Evolutionary conservation across 768 basidiomycete species (phyloP).

Genomic region (Mycena kentingensis): DNA sequence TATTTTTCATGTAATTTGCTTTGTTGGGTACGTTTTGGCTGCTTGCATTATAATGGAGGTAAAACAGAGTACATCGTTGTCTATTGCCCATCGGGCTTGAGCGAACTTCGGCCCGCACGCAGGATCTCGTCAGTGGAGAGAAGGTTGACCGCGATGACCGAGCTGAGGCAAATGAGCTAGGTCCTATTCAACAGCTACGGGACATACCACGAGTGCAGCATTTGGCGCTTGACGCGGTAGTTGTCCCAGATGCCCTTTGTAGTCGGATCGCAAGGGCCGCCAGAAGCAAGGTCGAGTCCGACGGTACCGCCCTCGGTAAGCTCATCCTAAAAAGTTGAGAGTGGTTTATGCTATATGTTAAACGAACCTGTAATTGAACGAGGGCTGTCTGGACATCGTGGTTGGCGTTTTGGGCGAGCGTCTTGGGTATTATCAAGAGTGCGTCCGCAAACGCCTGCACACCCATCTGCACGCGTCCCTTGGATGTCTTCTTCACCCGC

Average conservation of each 20-base stretch:
- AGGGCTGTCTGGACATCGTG: constrained; percentile 96
- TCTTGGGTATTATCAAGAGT: constrained; percentile 92
- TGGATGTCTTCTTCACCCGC: constrained; percentile 79
- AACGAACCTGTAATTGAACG: constrained; percentile 79
- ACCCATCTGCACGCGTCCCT: constrained; percentile 95
- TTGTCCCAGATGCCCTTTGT: constrained; percentile 99
- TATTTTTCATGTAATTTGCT: constrained; percentile 9
- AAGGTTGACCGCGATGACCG: constrained; percentile 93
- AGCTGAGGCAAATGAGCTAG: constrained; percentile 47
- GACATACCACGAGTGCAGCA: constrained; percentile 89
- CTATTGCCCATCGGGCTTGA: constrained; percentile 76
- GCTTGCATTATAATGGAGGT: constrained; percentile 2
- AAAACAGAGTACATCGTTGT: constrained; percentile 4
- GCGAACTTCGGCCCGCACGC: constrained; percentile 82
- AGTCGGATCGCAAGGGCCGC: constrained; percentile 95
- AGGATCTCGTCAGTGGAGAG: constrained; percentile 96
- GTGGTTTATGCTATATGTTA: background rate
- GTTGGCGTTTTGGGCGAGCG: constrained; percentile 92
- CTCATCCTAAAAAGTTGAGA: constrained; percentile 64
- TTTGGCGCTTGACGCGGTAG: constrained; percentile 97
- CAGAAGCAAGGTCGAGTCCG: constrained; percentile 89
- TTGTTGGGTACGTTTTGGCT: background rate
- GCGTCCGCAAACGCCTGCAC: constrained; percentile 97
- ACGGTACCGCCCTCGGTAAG: constrained; percentile 91
- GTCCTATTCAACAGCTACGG: constrained; percentile 6